A percentile compares a stretch with the other conserved stretches of the same genome.
phyloP scores from a whole-genome alignment of 2,329 filamentous ascomycete species.

The Ophiostoma tasmaniense region DNA sequence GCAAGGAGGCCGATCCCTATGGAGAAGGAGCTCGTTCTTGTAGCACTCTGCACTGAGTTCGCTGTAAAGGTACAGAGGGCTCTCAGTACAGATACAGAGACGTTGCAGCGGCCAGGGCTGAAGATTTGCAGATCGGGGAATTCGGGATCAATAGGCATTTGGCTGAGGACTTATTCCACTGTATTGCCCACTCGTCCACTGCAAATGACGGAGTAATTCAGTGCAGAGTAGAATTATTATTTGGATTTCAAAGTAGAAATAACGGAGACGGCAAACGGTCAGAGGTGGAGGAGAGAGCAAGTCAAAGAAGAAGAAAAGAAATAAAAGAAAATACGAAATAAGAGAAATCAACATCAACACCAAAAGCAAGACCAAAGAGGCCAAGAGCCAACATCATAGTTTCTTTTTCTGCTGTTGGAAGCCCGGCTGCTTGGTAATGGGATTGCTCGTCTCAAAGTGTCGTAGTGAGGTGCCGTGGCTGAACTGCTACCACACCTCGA shows the following conservation, averaged over 20 bases:
- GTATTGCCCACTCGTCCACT: not conserved
- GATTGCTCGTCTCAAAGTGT: not conserved
- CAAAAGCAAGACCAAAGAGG: not conserved
- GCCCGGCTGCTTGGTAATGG: not conserved
- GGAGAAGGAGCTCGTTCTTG: not conserved
- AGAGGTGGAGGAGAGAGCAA: not conserved
- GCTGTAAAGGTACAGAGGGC: not conserved
- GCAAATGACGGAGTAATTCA: not conserved
- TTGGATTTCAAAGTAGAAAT: not conserved
- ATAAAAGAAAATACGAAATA: not conserved
- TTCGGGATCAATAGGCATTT: not conserved
- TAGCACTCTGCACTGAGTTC: not conserved
- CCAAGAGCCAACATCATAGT: not conserved
- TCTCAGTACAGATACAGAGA: not conserved
- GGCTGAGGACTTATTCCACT: not conserved
- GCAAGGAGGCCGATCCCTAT: not conserved
- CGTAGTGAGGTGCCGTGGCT: not conserved
- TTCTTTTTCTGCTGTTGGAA: not conserved
- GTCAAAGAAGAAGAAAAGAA: not conserved
- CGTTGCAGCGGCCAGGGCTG: constrained; percentile 9
- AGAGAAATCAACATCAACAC: not conserved
- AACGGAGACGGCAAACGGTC: not conserved
- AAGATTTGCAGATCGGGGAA: constrained; percentile 11
- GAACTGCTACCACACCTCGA: not conserved
- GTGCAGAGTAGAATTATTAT: not conserved